These are phyloP conservation scores for Colletotrichum lentis DNA, from an alignment of 2,329 filamentous ascomycete species.

Conservation along the genomic window DNA sequence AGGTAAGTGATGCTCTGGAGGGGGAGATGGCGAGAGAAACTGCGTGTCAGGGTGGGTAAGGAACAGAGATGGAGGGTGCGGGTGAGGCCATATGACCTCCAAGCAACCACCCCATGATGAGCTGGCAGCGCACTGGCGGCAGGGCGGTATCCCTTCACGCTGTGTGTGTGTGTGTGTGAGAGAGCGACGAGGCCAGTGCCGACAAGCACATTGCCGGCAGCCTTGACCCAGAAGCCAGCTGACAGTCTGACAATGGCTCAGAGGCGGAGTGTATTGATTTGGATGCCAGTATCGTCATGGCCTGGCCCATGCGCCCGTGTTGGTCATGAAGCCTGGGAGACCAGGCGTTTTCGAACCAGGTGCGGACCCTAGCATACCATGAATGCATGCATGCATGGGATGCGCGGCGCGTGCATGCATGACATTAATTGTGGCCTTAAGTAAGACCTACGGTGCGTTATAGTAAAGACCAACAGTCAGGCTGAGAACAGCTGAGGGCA, in stretches of 20 bases:
- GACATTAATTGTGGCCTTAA: constrained; percentile 7
- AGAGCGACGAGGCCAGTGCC: not conserved
- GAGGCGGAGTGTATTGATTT: not conserved
- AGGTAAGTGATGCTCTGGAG: not conserved
- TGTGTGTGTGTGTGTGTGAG: too few relatives aligned
- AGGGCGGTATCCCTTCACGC: not conserved
- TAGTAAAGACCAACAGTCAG: not conserved
- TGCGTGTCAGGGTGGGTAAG: not conserved
- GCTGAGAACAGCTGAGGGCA: not conserved
- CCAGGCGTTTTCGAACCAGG: not conserved
- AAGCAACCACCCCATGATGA: constrained; percentile 13
- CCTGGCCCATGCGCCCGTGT: not conserved
- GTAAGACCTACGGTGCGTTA: not conserved
- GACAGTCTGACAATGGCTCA: constrained; percentile 1
- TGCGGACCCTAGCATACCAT: not conserved
- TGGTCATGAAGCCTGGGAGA: not conserved
- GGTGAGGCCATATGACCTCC: constrained; percentile 7
- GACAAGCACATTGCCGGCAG: not conserved
- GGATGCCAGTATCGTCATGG: constrained; percentile 13
- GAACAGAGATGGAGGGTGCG: constrained; percentile 2
- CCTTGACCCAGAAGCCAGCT: constrained; percentile 7
- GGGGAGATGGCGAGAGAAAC: not conserved
- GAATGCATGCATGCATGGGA: not conserved
- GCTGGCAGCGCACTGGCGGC: constrained; percentile 7
- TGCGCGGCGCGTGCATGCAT: constrained; percentile 7